These are phyloP conservation scores for Aspergillus asperescens DNA, from an alignment of 495 filamentous ascomycete species.

Conservation along the genomic window DNA sequence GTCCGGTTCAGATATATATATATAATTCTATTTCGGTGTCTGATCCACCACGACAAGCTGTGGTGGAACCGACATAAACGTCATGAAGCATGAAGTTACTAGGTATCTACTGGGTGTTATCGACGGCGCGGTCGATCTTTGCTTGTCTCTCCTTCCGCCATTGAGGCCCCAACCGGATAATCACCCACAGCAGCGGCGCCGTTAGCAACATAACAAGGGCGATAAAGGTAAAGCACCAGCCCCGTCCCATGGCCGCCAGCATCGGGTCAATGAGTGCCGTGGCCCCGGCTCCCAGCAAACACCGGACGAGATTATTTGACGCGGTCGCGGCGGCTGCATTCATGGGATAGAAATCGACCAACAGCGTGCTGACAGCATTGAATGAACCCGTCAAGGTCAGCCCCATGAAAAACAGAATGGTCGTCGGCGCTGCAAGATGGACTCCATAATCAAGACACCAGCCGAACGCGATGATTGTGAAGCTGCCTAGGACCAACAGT, in stretches of 20 bases:
- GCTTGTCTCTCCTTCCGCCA: conserved; percentile 45
- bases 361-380: conserved; percentile 53
- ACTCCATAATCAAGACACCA: conserved; percentile 34
- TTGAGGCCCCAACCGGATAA: conserved; percentile 39
- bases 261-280: conserved; percentile 63
- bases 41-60: too few species aligned
- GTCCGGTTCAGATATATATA: too few species aligned
- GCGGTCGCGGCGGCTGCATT: conserved; percentile 62
- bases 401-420: conserved; percentile 58
- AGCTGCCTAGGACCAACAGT: conserved; percentile 32
- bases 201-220: conserved; percentile 48
- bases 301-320: conserved; percentile 65
- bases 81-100: too few species aligned
- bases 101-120: too few species aligned
- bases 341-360: conserved; percentile 61
- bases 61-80: too few species aligned
- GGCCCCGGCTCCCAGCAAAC: conserved; percentile 60
- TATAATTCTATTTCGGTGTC: too few species aligned
- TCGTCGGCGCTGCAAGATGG: conserved; percentile 41
- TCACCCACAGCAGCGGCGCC: conserved; percentile 47
- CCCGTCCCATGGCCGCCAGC: conserved; percentile 57
- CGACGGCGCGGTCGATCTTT: too few species aligned
- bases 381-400: conserved; percentile 51
- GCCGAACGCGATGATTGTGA: conserved; percentile 35
- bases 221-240: conserved; percentile 68